Evolutionary conservation across 2,329 filamentous ascomycete genomes (phyloP).

Genomic region (Chaetomium sp.): DNA sequence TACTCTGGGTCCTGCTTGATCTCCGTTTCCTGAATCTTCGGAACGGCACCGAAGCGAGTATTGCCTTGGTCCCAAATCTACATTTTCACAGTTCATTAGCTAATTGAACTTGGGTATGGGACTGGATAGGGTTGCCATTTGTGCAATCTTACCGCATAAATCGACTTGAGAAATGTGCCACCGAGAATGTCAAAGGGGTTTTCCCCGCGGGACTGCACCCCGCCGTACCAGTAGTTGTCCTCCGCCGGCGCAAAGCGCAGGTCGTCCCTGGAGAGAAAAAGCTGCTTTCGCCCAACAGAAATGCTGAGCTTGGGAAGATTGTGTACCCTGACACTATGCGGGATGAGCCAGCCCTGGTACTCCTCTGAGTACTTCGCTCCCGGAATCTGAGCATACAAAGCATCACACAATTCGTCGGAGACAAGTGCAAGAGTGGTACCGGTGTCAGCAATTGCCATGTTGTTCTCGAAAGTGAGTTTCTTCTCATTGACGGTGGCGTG

Average conservation of each 20-base stretch:
- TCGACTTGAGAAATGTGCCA: slow-evolving; percentile 56
- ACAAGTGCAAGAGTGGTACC: slow-evolving; percentile 63
- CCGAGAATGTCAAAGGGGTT: slow-evolving; percentile 58
- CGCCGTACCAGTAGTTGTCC: slow-evolving; percentile 53
- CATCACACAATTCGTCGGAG: slow-evolving; percentile 52
- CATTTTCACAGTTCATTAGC: slow-evolving; percentile 8
- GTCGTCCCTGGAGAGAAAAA: slow-evolving; percentile 57
- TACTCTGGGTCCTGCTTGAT: slow-evolving; percentile 19
- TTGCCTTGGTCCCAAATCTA: slow-evolving; percentile 59
- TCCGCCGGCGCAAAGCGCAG: slow-evolving; percentile 52
- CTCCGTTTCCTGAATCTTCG: slow-evolving; percentile 39
- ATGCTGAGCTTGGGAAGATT: slow-evolving; percentile 56
- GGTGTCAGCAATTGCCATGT: slow-evolving; percentile 65
- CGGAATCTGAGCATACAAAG: slow-evolving; percentile 58
- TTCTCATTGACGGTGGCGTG: slow-evolving; percentile 53
- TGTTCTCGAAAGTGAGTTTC: slow-evolving; percentile 42
- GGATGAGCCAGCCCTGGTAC: slow-evolving; percentile 60
- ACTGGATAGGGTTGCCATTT: no score
- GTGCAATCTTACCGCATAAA: slow-evolving; percentile 49
- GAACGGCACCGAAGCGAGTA: slow-evolving; percentile 52
- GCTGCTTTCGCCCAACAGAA: slow-evolving; percentile 55
- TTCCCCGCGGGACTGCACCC: slow-evolving; percentile 56
- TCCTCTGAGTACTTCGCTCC: slow-evolving; percentile 49
- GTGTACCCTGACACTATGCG: slow-evolving; percentile 42
- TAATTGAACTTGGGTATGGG: not conserved